Conservation (phyloP, 352 stramenopile species). For the Pythium chondricola region DNA sequence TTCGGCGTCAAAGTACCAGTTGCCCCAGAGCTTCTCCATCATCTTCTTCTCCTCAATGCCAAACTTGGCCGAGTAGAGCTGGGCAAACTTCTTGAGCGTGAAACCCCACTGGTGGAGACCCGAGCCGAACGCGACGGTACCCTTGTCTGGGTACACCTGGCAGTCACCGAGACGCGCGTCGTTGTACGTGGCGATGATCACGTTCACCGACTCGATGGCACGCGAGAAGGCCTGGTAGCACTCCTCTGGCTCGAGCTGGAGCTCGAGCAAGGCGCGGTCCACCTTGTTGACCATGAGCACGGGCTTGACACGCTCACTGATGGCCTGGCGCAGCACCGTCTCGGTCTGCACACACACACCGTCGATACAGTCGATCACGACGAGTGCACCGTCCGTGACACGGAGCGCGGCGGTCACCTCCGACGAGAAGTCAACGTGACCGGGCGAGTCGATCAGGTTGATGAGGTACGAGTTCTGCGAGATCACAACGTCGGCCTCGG, state of each 20-base stretch:
- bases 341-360: conserved; percentile 99
- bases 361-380: conserved; percentile 99
- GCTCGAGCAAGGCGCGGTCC: conserved; percentile 97
- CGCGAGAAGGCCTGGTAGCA: conserved; percentile 98
- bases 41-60: conserved; percentile 98
- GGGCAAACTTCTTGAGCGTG: conserved; percentile 98
- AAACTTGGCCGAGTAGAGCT: conserved; percentile 99
- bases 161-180: conserved; percentile 95
- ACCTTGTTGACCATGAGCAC: conserved; percentile 99
- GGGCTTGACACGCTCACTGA: conserved; percentile 96
- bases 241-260: conserved; percentile 98
- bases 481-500: conserved; percentile 81
- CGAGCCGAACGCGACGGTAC: conserved; percentile 98
- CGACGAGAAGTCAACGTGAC: conserved; percentile 99
- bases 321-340: conserved; percentile 98
- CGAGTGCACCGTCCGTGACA: conserved; percentile 98
- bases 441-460: conserved; percentile 99
- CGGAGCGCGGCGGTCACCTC: conserved; percentile 98
- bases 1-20: conserved; percentile 95
- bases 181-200: conserved; percentile 99
- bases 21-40: conserved; percentile 99
- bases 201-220: conserved; percentile 99
- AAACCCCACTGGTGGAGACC: conserved; percentile 99
- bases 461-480: conserved; percentile 99
- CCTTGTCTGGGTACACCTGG: conserved; percentile 98